These are phyloP conservation scores for Colletotrichum limetticola DNA, from an alignment of 2,329 filamentous ascomycete genomes.

Conservation along the genomic window DNA sequence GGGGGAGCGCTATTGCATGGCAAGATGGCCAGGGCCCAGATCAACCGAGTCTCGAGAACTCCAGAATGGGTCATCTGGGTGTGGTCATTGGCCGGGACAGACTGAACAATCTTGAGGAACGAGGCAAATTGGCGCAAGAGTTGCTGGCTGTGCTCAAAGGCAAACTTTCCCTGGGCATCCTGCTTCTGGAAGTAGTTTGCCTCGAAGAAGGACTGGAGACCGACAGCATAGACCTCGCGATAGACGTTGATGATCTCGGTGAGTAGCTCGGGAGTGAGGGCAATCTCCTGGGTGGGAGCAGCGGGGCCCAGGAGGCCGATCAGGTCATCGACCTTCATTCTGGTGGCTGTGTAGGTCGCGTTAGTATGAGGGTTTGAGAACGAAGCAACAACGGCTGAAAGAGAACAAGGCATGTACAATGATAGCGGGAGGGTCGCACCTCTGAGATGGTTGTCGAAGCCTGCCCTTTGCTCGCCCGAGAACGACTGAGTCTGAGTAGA, in stretches of 20 bases:
- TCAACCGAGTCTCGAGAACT: constrained; percentile 66
- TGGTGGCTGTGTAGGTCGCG: constrained; percentile 62
- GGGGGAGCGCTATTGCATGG: constrained; percentile 51
- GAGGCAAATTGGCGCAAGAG: constrained; percentile 75
- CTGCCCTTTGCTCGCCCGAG: constrained; percentile 37
- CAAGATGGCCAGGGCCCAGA: constrained; percentile 69
- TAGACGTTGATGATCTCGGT: constrained; percentile 79
- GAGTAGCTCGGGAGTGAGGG: constrained; percentile 61
- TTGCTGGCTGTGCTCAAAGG: constrained; percentile 62
- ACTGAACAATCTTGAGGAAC: constrained; percentile 67
- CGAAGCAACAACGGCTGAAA: constrained; percentile 40
- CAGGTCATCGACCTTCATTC: constrained; percentile 79
- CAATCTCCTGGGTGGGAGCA: constrained; percentile 64
- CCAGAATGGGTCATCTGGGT: constrained; percentile 64
- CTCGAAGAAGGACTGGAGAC: constrained; percentile 82
- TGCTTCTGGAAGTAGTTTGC: constrained; percentile 80
- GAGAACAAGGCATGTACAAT: constrained; percentile 41
- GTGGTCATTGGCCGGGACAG: constrained; percentile 60
- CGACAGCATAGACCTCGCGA: constrained; percentile 79
- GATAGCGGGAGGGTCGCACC: constrained; percentile 54
- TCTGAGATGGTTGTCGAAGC: constrained; percentile 55
- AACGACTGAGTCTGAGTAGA: constrained; percentile 43
- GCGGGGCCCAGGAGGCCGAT: constrained; percentile 70
- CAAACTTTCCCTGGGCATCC: constrained; percentile 53
- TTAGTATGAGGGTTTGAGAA: constrained; percentile 53